These are phyloP conservation scores for Sanguinoderma infundibulare DNA, from an alignment of 1,284 basidiomycete species.

Conservation along the genomic window DNA sequence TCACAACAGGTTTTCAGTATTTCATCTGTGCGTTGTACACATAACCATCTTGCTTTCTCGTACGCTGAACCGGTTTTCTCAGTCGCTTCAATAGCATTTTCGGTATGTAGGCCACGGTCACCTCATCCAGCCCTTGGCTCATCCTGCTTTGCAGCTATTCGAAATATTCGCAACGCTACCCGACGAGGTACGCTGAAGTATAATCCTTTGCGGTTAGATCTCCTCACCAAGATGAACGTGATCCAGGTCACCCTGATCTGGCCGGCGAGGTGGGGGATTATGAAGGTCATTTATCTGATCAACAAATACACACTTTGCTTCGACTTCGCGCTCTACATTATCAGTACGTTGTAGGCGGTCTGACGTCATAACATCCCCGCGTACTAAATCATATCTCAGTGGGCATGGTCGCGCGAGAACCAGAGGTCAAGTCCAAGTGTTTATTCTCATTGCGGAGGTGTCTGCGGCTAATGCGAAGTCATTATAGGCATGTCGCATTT, in stretches of 20 bases:
- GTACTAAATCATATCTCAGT: neutral
- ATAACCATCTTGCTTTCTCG: too few species aligned
- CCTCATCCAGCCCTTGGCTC: neutral
- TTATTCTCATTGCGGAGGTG: too few species aligned
- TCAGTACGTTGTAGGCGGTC: neutral
- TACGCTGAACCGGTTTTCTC: too few species aligned
- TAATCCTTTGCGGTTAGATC: neutral
- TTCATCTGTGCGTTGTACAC: too few species aligned
- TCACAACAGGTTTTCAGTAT: too few species aligned
- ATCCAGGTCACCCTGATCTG: neutral
- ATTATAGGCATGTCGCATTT: neutral
- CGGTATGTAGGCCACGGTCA: neutral
- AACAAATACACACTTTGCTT: neutral
- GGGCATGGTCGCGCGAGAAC: neutral
- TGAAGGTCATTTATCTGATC: neutral
- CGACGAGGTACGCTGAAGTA: neutral
- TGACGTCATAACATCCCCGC: neutral
- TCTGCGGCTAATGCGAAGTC: too few species aligned
- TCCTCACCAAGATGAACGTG: neutral
- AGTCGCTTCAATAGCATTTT: neutral
- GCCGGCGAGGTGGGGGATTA: neutral
- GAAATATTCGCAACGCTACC: neutral
- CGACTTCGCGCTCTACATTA: neutral
- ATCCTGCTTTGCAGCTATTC: neutral
- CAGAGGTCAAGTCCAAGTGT: neutral